Base-by-base conservation (phyloP, 2,329 filamentous ascomycete genomes). In the Leptographium flavum region DNA sequence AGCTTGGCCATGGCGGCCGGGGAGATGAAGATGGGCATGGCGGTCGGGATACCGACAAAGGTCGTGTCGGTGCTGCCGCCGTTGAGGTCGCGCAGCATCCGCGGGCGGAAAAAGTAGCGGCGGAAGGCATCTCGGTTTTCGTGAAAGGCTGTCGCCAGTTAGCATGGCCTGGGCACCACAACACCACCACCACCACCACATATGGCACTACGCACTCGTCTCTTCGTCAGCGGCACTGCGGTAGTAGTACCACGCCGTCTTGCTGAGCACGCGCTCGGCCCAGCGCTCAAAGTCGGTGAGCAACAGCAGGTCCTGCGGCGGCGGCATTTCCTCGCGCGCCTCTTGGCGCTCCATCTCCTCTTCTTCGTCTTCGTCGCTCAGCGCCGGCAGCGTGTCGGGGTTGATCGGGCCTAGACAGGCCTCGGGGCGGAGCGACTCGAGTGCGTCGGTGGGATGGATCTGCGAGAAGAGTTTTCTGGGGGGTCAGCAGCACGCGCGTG, bases 1-100 rank as follows among this genome's bases (percentile, higher is more conserved):
- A 51, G 45, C 31, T 49, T 49, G 30, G 49, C 51, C 47, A 53
- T 46, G 21, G 51, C 51, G 2, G 51, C 47, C 2, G 51, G 51
- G 9, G 45, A 19, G 45, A 53, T 49, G 31, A 53, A 52, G 30
- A 52, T 5, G 8, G 50, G 50, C 44, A 52, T 23, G 19, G 43
- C 30, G 8, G 42, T 27, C 6, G 33, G 22, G 25, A 49, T 45
- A 14, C 48, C 48, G 2, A 49, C 27, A 19, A 47, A 28, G 5
- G 36, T 21, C 21, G 44, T 48, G 14, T 32, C 39, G 6, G 49
- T 49, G 36, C 33, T 38, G 21, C 45, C 43, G 8, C 42, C 5
- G 2, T 7, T 21, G 41, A 46, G 46, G 43, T 52, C 45, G 17
- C 41, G 42, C 21, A 52, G 38, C 28, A 52, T 32, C 5, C 50